These are phyloP conservation scores for Naganishia liquefaciens DNA, from an alignment of 1,284 basidiomycete species.

Conservation along the genomic window DNA sequence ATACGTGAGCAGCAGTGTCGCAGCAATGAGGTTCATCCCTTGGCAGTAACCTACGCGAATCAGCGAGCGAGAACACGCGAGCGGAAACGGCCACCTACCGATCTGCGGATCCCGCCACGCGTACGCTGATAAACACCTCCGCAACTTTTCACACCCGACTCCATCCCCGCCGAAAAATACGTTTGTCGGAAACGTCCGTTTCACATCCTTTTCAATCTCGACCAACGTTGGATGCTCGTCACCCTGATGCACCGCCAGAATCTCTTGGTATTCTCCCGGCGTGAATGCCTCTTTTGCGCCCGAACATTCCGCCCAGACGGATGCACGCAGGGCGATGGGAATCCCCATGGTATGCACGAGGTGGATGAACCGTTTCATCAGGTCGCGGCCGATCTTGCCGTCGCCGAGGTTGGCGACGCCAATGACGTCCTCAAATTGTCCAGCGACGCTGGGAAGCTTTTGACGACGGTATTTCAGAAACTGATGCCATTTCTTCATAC, in stretches of 20 bases:
- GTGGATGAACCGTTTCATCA: slow-evolving; percentile 67
- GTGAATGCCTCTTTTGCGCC: slow-evolving; percentile 88
- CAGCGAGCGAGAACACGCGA: not conserved
- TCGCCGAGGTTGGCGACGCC: slow-evolving; percentile 84
- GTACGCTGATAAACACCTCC: slow-evolving; percentile 85
- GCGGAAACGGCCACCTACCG: slow-evolving; percentile 60
- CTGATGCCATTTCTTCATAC: slow-evolving; percentile 80
- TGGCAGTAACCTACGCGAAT: slow-evolving; percentile 59
- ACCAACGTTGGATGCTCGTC: slow-evolving; percentile 62
- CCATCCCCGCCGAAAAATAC: slow-evolving; percentile 96
- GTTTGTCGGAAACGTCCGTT: slow-evolving; percentile 90
- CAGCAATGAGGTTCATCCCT: slow-evolving; percentile 93
- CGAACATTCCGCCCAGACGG: slow-evolving; percentile 82
- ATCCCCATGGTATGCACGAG: slow-evolving; percentile 76
- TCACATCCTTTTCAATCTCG: slow-evolving; percentile 96
- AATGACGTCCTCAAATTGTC: slow-evolving; percentile 65
- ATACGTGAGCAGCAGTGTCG: slow-evolving; percentile 86
- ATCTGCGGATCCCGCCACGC: slow-evolving; percentile 85
- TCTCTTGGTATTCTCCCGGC: slow-evolving; percentile 85
- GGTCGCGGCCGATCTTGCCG: slow-evolving; percentile 66
- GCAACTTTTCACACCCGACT: slow-evolving; percentile 85
- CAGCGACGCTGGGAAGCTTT: slow-evolving; percentile 40
- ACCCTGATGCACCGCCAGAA: slow-evolving; percentile 64
- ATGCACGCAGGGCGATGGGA: slow-evolving; percentile 81
- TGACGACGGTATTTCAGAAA: slow-evolving; percentile 67